Conservation (phyloP, 306 rosid genomes). For the Dalbergia cultrata region DNA sequence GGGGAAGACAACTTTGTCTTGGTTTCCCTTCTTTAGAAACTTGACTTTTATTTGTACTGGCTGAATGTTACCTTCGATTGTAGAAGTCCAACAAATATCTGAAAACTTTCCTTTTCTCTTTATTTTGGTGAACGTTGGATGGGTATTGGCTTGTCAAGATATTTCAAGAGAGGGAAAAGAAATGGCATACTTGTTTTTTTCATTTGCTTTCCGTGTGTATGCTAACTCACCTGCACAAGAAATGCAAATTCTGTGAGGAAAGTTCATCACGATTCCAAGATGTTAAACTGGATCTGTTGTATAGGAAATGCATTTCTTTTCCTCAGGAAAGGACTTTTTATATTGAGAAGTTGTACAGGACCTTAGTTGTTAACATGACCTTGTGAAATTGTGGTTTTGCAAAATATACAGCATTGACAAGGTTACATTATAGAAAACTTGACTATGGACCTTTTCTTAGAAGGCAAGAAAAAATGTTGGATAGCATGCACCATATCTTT, state of each 20-base stretch:
- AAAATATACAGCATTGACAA: constrained; percentile 8
- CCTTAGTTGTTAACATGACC: not conserved
- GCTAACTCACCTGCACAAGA: not conserved
- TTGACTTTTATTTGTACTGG: not conserved
- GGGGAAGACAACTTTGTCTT: not conserved
- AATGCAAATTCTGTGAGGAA: not conserved
- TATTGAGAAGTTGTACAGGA: not conserved
- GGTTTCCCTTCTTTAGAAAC: not conserved
- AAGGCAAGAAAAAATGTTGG: not conserved
- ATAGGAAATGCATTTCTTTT: not conserved
- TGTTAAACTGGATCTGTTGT: not conserved
- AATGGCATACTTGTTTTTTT: constrained; percentile 1
- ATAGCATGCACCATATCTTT: not conserved
- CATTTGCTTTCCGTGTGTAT: not conserved
- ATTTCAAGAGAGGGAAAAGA: not conserved
- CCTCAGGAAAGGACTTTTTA: not conserved
- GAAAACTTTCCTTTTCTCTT: not conserved
- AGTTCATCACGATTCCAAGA: not conserved
- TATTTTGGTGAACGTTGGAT: not conserved
- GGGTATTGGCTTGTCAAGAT: constrained; percentile 1
- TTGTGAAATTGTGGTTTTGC: constrained; percentile 2
- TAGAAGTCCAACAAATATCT: not conserved
- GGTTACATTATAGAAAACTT: constrained; percentile 17
- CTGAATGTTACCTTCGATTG: not conserved
- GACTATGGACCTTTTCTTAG: not conserved